Evolutionary conservation across 345 rosid species (phyloP).

Genomic region (Cardamine resedifolia): DNA sequence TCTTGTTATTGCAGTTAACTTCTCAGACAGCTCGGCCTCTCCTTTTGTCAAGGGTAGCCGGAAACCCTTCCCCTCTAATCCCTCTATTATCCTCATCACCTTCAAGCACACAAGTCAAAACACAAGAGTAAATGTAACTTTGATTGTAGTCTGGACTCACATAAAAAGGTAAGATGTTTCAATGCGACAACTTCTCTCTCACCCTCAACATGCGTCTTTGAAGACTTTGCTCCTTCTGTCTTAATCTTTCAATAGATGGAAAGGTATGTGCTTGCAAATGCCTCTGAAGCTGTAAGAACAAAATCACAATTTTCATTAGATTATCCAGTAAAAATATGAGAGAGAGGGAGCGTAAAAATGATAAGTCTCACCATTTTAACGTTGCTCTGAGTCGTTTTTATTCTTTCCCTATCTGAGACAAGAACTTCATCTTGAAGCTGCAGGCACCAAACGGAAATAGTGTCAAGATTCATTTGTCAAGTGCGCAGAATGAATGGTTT

Average conservation of each 20-base stretch:
- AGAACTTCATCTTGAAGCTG: conserved; percentile 78
- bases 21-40: conserved; percentile 87
- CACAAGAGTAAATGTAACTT: conserved; percentile 1
- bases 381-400: conserved; percentile 80
- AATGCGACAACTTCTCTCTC: conserved; percentile 16
- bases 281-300: conserved; percentile 77
- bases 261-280: conserved; percentile 95
- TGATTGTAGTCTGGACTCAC: conserved; percentile 1
- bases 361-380: conserved; percentile 70
- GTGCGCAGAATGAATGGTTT: background rate
- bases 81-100: conserved; percentile 93
- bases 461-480: conserved; percentile 1
- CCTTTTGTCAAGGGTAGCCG: conserved; percentile 82
- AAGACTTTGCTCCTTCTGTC: conserved; percentile 91
- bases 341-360: background rate
- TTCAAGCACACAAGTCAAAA: conserved; percentile 28
- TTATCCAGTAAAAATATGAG: background rate
- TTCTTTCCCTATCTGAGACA: conserved; percentile 89
- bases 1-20: conserved; percentile 68
- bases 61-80: conserved; percentile 86
- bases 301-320: background rate
- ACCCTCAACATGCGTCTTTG: conserved; percentile 95
- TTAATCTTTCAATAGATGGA: conserved; percentile 86
- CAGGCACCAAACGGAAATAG: conserved; percentile 29
- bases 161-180: conserved; percentile 1